A percentile compares a stretch with the other conserved stretches of the same genome.
phyloP scores from a whole-genome alignment of 75 land plant genomes.

The Cupressus sempervirens region DNA sequence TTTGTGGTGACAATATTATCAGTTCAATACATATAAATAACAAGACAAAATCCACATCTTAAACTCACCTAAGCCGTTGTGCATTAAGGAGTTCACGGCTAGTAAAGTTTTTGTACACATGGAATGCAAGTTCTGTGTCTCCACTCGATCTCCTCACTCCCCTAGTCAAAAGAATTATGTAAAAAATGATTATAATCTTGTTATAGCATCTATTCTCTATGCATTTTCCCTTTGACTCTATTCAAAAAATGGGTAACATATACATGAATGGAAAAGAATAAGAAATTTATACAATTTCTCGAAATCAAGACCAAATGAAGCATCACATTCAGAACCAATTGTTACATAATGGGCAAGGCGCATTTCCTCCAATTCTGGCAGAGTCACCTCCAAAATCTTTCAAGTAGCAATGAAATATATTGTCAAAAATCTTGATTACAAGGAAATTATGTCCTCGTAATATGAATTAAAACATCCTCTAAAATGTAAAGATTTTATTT shows the following conservation, averaged over 20 bases:
- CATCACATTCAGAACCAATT: constrained; percentile 61
- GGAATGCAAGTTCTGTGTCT: constrained; percentile 67
- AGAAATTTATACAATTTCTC: constrained; percentile 43
- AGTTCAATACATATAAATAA: background rate
- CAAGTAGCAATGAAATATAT: background rate
- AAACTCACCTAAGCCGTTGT: constrained; percentile 68
- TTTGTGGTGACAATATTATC: background rate
- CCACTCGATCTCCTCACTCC: constrained; percentile 42
- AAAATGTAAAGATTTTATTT: background rate
- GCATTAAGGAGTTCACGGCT: constrained; percentile 75
- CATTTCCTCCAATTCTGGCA: constrained; percentile 85
- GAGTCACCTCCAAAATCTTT: constrained; percentile 66
- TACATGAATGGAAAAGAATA: background rate
- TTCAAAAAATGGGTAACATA: background rate
- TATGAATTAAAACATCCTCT: background rate
- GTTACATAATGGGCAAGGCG: constrained; percentile 77
- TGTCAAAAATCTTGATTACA: background rate
- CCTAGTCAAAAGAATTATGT: constrained; percentile 19
- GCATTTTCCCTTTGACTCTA: background rate
- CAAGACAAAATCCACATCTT: background rate
- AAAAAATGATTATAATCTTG: background rate
- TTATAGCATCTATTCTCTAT: background rate
- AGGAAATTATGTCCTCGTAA: background rate
- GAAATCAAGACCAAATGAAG: constrained; percentile 50
- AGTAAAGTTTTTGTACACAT: constrained; percentile 54